phyloP scores from a whole-genome alignment of 2,329 filamentous ascomycete species.

The Phialophora macrospora region DNA sequence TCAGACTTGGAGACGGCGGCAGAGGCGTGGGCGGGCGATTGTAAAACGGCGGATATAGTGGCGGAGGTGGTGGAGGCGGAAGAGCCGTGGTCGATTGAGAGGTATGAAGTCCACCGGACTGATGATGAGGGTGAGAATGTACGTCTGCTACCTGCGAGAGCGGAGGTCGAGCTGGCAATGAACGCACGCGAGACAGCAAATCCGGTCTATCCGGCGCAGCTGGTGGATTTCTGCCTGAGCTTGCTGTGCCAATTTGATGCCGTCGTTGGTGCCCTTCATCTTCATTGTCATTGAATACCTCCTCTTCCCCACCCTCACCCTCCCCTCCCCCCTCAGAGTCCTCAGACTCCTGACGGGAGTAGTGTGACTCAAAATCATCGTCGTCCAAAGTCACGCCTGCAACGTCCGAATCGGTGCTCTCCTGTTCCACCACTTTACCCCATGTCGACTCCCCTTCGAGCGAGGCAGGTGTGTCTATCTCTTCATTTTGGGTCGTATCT shows the following conservation, averaged over 20 bases:
- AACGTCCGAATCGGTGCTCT: slow-evolving; percentile 25
- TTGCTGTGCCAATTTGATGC: slow-evolving; percentile 27
- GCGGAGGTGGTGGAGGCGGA: slow-evolving; percentile 50
- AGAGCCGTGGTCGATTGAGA: slow-evolving; percentile 37
- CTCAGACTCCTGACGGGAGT: slow-evolving; percentile 47
- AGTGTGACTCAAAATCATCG: slow-evolving; percentile 54
- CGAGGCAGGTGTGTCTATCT: neutral
- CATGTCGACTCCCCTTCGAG: neutral
- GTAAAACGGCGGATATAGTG: slow-evolving; percentile 88
- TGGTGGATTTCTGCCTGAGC: slow-evolving; percentile 14
- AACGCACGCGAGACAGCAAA: slow-evolving; percentile 27
- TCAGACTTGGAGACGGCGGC: slow-evolving; percentile 89
- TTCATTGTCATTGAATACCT: slow-evolving; percentile 3
- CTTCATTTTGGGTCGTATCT: slow-evolving; percentile 22
- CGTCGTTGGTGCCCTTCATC: slow-evolving; percentile 35
- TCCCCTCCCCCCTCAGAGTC: slow-evolving; percentile 22
- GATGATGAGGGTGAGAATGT: slow-evolving; percentile 8
- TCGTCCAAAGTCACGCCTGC: slow-evolving; percentile 44
- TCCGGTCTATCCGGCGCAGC: slow-evolving; percentile 23
- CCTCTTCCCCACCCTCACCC: slow-evolving; percentile 15
- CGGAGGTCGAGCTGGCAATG: slow-evolving; percentile 29
- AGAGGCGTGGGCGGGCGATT: slow-evolving; percentile 93
- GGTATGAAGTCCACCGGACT: slow-evolving; percentile 22
- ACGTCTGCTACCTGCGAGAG: slow-evolving; percentile 5
- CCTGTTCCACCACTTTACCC: slow-evolving; percentile 13